Evolutionary conservation across 208 protist genomes (phyloP).

Genomic region (Trypanosoma melophagium): DNA sequence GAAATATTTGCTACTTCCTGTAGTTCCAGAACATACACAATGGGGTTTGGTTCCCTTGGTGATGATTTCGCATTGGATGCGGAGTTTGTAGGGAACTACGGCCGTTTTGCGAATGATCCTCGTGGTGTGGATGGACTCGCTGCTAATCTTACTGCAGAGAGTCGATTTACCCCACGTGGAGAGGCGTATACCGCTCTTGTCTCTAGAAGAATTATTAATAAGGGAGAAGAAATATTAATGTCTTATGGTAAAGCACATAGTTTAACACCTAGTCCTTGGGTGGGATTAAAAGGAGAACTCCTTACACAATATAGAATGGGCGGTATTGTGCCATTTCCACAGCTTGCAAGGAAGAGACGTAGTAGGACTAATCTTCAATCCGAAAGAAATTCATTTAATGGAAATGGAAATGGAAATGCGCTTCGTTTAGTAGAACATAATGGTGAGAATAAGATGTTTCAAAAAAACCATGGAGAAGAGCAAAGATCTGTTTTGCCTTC

Average conservation of each 20-base stretch:
- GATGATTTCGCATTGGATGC: slow-evolving; percentile 88
- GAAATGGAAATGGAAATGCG: background rate
- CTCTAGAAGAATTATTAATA: slow-evolving; percentile 59
- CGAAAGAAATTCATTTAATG: background rate
- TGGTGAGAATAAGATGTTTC: no score
- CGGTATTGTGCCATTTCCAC: slow-evolving; percentile 70
- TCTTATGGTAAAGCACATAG: slow-evolving; percentile 85
- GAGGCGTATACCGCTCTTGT: slow-evolving; percentile 88
- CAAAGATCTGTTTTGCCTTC: no score
- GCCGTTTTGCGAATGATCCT: slow-evolving; percentile 89
- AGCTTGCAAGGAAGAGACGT: slow-evolving; percentile 2
- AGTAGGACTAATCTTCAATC: no score
- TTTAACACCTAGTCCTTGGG: slow-evolving; percentile 67
- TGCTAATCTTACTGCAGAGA: slow-evolving; percentile 82
- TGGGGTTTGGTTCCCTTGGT: slow-evolving; percentile 79
- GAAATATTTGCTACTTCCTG: slow-evolving; percentile 78
- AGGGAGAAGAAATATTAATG: slow-evolving; percentile 90
- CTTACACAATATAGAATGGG: slow-evolving; percentile 59
- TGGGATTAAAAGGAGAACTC: slow-evolving; percentile 51
- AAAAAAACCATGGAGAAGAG: no score
- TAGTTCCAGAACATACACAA: slow-evolving; percentile 88
- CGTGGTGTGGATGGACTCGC: slow-evolving; percentile 60
- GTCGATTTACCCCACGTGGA: slow-evolving; percentile 67
- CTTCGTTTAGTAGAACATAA: background rate
- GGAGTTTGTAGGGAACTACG: slow-evolving; percentile 88